Base-by-base conservation (phyloP, 1,284 basidiomycete species). In the Leccinum laetum region DNA sequence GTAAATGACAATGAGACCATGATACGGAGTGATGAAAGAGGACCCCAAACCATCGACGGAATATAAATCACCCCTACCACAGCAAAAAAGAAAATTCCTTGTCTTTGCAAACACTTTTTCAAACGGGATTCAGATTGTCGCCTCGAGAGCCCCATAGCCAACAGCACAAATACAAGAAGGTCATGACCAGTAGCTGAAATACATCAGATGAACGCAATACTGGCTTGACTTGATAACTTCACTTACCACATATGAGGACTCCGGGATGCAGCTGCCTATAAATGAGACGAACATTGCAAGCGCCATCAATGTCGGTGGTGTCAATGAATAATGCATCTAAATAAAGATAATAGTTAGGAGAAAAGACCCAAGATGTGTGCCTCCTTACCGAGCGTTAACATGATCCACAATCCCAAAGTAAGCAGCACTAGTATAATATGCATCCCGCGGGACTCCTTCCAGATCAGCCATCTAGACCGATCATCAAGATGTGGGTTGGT, bases 381-480 rank as follows among this genome's bases (percentile, higher is more conserved):
- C 21, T 3, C 16, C 70, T 26, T 61, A 73, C 72, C 63, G 2
- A 65, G 1, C 7, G 52, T 18, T 3, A 76, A 55, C 32, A 68
- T 4, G 39, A 16, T 9, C 68, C 69, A 72, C 24, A 71, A 66
- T 21, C 65, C 73, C 5, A 74, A 16, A 2, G 64, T 29, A 10
- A 68, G 18, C 14, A 72, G n/a, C n/a, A 58, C 4, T 0, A 74
- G 58, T 6, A 75, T 32, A 9, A 18, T 4, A 7, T 59, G 64
- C 21, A 74, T 44, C 4, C 21, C 16, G 18, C 61, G 59, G 3
- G 64, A 67, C 13, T 67, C 61, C n/a, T 64, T 67, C 74, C 73
- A 76, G 18, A 73, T 69, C 7, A 74, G 5, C 70, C 70, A 76
- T 55, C 75, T 74, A 35, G 24, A 56, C 5, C 24, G 26, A 56